Conservation (phyloP, 2,329 filamentous ascomycete species). For the Arthroderma sp. region DNA sequence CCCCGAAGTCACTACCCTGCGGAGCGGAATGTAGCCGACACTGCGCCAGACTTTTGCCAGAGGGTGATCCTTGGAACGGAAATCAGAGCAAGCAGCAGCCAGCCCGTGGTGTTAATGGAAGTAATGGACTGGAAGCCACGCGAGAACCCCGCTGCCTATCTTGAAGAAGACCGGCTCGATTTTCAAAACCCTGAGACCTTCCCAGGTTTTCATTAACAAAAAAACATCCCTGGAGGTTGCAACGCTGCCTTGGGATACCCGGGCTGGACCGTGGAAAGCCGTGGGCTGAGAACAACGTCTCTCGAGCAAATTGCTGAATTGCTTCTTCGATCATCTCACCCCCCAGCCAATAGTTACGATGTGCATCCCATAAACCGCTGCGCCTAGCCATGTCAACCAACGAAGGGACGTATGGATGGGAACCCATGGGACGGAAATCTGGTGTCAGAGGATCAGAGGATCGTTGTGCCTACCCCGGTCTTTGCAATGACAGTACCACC, state of each 20-base stretch:
- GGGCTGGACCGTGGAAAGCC: constrained; percentile 1
- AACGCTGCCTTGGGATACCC: not conserved
- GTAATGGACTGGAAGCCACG: constrained; percentile 1
- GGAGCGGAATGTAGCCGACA: too few relatives aligned
- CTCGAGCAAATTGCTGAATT: too few relatives aligned
- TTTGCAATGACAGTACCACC: not conserved
- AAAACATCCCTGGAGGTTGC: not conserved
- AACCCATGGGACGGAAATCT: not conserved
- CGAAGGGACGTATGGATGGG: not conserved
- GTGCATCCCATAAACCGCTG: not conserved
- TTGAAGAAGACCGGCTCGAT: not conserved
- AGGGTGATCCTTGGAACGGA: not conserved
- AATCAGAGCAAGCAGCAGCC: not conserved
- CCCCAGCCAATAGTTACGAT: not conserved
- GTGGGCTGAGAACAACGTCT: not conserved
- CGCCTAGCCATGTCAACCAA: not conserved
- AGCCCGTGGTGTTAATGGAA: not conserved
- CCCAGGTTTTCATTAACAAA: not conserved
- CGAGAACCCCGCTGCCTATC: not conserved
- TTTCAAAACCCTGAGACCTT: not conserved
- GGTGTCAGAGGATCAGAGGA: not conserved
- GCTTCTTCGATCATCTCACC: not conserved
- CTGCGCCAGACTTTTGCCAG: not conserved
- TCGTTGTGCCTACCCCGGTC: not conserved
- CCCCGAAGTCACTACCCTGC: not conserved